A percentile compares a stretch with the other conserved stretches of the same genome.
Conservation (phyloP, 176 grass and related monocot genomes). For the Poa pratensis region DNA sequence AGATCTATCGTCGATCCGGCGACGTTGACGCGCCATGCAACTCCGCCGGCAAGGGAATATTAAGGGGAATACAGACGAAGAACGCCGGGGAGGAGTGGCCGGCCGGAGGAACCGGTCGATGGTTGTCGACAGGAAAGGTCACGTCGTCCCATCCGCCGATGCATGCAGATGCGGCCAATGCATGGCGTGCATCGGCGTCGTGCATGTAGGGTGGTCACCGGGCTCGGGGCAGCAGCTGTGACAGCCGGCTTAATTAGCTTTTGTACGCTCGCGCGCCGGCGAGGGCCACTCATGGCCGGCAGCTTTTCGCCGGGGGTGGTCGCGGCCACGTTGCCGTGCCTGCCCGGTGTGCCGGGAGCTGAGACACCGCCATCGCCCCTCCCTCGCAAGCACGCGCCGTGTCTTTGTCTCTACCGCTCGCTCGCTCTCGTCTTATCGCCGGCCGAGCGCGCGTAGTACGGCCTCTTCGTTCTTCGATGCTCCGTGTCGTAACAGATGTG, state of each 20-base stretch:
- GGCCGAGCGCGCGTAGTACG: not conserved
- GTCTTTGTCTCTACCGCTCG: not conserved
- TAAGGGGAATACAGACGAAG: not conserved
- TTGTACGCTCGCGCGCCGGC: not conserved
- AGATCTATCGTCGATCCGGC: slow-evolving; percentile 32
- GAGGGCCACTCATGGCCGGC: not conserved
- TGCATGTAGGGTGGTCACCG: not conserved
- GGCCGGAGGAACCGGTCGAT: not conserved
- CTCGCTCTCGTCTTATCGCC: slow-evolving; percentile 1
- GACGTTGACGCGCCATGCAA: slow-evolving; percentile 26
- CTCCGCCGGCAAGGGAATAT: slow-evolving; percentile 2
- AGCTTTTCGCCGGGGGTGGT: slow-evolving; percentile 38
- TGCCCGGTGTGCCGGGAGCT: slow-evolving; percentile 20
- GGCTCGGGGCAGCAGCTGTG: not conserved
- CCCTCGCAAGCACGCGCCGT: slow-evolving; percentile 15
- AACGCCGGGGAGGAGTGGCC: not conserved
- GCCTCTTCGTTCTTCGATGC: not conserved
- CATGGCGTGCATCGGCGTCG: not conserved
- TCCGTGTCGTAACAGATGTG: not conserved
- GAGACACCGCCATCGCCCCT: slow-evolving; percentile 16
- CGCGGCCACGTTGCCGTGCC: slow-evolving; percentile 36
- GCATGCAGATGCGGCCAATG: slow-evolving; percentile 17
- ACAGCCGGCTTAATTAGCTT: not conserved
- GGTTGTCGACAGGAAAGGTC: not conserved
- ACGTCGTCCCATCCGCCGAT: not conserved